These are phyloP conservation scores for Microbotryum lychnidis-dioicae DNA, from an alignment of 1,284 basidiomycete genomes.

Conservation along the genomic window DNA sequence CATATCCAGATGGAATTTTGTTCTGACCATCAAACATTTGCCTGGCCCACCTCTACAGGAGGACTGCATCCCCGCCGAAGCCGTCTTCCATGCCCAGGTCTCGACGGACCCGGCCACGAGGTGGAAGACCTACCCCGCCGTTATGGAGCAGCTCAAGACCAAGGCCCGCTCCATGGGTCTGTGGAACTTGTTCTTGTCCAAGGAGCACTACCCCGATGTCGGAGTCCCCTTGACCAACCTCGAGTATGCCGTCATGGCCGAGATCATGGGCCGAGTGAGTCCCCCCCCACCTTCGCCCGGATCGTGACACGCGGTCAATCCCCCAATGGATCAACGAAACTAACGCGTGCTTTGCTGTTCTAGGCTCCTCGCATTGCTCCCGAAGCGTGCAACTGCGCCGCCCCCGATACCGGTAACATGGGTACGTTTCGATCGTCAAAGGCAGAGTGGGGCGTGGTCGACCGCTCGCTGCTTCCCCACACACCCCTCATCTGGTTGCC, in stretches of 20 bases:
- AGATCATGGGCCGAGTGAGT: slow-evolving; percentile 66
- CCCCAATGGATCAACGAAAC: not conserved
- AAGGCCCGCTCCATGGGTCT: slow-evolving; percentile 81
- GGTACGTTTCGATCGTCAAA: slow-evolving; percentile 7
- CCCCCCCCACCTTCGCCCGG: not conserved
- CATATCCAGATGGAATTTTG: not conserved
- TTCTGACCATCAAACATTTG: not conserved
- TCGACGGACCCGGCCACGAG: slow-evolving; percentile 64
- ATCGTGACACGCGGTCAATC: not conserved
- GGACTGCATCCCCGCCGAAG: slow-evolving; percentile 72
- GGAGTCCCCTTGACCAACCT: slow-evolving; percentile 87
- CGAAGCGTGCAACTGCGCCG: slow-evolving; percentile 34
- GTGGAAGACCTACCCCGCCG: slow-evolving; percentile 75
- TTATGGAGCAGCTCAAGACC: slow-evolving; percentile 75
- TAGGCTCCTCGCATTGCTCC: slow-evolving; percentile 29
- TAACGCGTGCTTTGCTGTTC: not conserved
- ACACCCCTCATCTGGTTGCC: not conserved
- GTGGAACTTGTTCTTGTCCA: slow-evolving; percentile 96
- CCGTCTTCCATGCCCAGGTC: slow-evolving; percentile 72
- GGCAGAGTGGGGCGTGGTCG: not conserved
- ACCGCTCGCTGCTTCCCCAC: not conserved
- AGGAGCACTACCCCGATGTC: slow-evolving; percentile 63
- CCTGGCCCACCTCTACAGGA: slow-evolving; percentile 49
- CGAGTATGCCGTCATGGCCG: slow-evolving; percentile 97
- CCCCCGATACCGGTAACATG: slow-evolving; percentile 37